Evolutionary conservation across 192 early-diverging fungal species (phyloP).

Genomic region (Backusella australiensis): DNA sequence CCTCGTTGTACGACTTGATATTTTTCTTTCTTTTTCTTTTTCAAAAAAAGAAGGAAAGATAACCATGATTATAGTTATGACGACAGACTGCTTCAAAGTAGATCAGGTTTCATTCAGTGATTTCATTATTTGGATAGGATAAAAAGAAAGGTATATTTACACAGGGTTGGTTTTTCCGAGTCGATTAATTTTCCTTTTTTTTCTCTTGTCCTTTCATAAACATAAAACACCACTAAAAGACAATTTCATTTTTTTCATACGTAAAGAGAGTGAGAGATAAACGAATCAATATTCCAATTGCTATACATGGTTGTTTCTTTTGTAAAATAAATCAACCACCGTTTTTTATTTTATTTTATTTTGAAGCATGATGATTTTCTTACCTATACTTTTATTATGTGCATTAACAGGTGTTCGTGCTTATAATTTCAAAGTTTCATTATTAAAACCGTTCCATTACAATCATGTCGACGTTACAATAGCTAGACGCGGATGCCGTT

Average conservation of each 20-base stretch:
- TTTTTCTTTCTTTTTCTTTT: too few species aligned
- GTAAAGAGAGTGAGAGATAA: background rate
- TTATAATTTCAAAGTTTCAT: background rate
- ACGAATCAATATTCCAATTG: background rate
- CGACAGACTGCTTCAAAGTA: background rate
- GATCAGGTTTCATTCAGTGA: background rate
- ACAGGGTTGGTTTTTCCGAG: background rate
- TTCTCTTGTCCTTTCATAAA: background rate
- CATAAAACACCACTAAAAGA: background rate
- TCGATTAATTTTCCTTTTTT: background rate
- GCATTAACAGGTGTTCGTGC: background rate
- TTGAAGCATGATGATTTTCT: background rate
- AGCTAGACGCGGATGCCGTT: background rate
- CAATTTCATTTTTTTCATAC: background rate
- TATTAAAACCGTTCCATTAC: background rate
- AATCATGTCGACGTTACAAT: background rate
- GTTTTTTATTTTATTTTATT: background rate
- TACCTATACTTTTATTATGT: background rate
- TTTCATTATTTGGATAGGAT: background rate
- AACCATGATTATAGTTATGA: too few species aligned
- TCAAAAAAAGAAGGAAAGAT: too few species aligned
- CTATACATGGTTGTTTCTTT: background rate
- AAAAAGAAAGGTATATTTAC: background rate
- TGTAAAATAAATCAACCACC: background rate
- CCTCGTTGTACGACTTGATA: too few species aligned